Evolutionary conservation across 371 early-diverging fungal species (phyloP).

Genomic region (Amoeboradix gromovi): DNA sequence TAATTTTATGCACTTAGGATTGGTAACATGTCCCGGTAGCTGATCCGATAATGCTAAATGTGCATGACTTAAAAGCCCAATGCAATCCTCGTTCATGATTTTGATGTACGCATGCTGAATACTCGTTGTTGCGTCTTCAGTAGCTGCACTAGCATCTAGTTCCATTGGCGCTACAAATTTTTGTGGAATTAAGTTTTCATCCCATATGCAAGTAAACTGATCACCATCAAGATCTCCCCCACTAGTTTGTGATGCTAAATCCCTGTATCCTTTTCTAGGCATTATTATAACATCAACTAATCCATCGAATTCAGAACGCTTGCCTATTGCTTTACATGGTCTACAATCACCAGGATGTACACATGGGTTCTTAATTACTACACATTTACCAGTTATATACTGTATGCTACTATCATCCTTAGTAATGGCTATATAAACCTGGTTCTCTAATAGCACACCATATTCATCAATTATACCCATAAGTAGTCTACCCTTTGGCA

Average conservation of each 20-base stretch:
- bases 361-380: conserved; percentile 36
- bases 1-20: neutral
- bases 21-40: neutral
- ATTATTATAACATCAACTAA: conserved; percentile 44
- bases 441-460: conserved; percentile 22
- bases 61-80: neutral
- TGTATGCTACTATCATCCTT: conserved; percentile 4
- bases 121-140: neutral
- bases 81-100: neutral
- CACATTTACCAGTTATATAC: conserved; percentile 8
- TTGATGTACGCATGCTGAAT: neutral
- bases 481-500: conserved; percentile 30
- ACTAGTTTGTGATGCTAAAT: conserved; percentile 40
- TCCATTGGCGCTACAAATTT: neutral
- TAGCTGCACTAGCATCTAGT: too few relatives aligned
- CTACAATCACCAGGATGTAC: conserved; percentile 59
- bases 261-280: conserved; percentile 33
- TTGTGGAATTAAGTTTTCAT: conserved; percentile 23
- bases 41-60: neutral
- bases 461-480: conserved; percentile 54
- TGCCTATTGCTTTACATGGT: conserved; percentile 26
- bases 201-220: conserved; percentile 19
- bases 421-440: conserved; percentile 26
- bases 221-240: conserved; percentile 71
- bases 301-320: conserved; percentile 21